Evolutionary conservation across 2,329 filamentous ascomycete species (phyloP), one percentile per base, ranked within the genome.

Genomic region (Cladosporium sp.): DNA sequence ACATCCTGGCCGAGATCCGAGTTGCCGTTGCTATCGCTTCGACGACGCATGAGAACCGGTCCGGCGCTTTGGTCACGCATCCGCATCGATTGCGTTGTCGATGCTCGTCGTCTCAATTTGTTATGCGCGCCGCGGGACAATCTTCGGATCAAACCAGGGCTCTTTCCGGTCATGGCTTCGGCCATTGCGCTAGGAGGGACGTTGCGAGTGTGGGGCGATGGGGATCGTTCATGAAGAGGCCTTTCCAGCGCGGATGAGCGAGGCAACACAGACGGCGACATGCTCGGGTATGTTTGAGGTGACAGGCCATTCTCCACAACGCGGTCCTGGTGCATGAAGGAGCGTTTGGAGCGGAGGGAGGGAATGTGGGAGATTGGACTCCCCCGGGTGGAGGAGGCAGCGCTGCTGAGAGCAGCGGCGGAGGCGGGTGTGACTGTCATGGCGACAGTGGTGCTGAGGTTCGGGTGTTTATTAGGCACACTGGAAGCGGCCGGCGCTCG

Each of bases 31-130:
- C 91, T 95, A 69, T 95, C 90, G 69, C 91, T 96, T 59, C 91
- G 84, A 54, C 89, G 81, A 57, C 92, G 84, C 70, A 95, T 82
- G 49, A 95, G 87, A 52, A 90, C 86, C 1, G 93, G 93, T 0
- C 93, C 93, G 22, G 90, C 85, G 66, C 91, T 96, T 56, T 87
- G 85, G 65, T 96, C 90, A 40, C 91, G 84, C 66, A 86, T 89
- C 5, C 72, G 67, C 56, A 84, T 83, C 16, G 86, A 81, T 42
- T 86, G 81, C 1, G 85, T 85, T 2, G 88, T 90, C 13, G 89
- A 95, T 56, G 86, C 85, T 56, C 91, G 81, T 57, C 90, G 83
- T 55, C 85, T 79, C 68, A 76, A 85, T 72, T 78, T 84, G 69
- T 82, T 85, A 43, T 82, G 83, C 5, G 90, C 89, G 56, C 86